Evolutionary conservation across 2,329 filamentous ascomycete species (phyloP).

Genomic region (Annulohypoxylon truncatum): DNA sequence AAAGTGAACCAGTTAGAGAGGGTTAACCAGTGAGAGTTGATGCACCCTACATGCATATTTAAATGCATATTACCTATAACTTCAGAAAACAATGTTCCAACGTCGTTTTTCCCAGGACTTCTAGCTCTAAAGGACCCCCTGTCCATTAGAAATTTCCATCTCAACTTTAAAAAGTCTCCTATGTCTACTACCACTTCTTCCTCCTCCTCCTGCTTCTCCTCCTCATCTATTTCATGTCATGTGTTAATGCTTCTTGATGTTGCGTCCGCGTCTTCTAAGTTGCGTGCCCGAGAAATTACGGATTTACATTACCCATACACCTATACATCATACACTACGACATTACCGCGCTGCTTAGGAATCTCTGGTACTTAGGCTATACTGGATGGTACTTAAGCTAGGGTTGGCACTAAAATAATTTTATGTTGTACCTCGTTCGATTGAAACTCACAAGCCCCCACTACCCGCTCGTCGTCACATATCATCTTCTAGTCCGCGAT

Average conservation of each 20-base stretch:
- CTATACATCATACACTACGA: not conserved
- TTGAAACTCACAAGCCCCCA: conserved; percentile 40
- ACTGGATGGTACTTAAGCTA: conserved; percentile 36
- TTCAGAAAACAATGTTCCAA: conserved; percentile 29
- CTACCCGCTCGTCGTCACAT: conserved; percentile 36
- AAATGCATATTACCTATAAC: conserved; percentile 37
- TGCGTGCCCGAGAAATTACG: conserved; percentile 17
- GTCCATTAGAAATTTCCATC: conserved; percentile 17
- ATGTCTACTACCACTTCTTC: conserved; percentile 5
- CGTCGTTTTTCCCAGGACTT: conserved; percentile 28
- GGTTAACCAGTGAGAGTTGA: conserved; percentile 11
- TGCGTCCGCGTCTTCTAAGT: conserved; percentile 8
- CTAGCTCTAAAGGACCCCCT: conserved; percentile 23
- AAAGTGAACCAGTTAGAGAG: not conserved
- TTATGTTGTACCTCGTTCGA: conserved; percentile 42
- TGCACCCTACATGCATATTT: conserved; percentile 38
- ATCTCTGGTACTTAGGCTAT: conserved; percentile 40
- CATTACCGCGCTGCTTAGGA: not conserved
- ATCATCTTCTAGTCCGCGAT: conserved; percentile 39
- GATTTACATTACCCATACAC: conserved; percentile 13
- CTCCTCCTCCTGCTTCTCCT: not conserved
- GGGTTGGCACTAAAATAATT: conserved; percentile 40
- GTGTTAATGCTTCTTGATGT: not conserved
- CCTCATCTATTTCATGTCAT: not conserved
- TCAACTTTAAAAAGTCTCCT: conserved; percentile 33